Base-by-base conservation (phyloP, 2,329 filamentous ascomycete species). In the Fusarium protoensiforme region DNA sequence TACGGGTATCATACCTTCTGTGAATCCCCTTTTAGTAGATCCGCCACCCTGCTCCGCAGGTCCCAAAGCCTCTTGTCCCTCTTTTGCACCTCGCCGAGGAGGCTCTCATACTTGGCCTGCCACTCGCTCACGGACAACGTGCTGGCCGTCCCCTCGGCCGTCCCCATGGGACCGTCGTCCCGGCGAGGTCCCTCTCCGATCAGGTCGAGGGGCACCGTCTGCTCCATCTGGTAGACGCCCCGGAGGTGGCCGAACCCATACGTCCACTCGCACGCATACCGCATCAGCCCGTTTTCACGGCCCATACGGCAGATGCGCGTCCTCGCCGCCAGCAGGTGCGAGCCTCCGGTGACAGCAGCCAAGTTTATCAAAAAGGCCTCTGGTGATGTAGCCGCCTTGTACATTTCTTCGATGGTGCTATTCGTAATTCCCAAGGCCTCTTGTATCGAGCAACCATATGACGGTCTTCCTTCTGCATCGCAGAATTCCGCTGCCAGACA, bases 361-460 rank as follows among this genome's bases (percentile, higher is more conserved):
- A 91, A 78, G 75, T 91, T 91, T 72, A 90, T 87, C 14, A 92
- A 80, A 72, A 92, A 91, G 0, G 85, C 84, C 75, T 91, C 86
- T 7, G 87, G 85, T 13, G 84, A 87, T 1, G 83, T 80, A 0
- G 89, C 87, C 51, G 86, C 84, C 41, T 83, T 84, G 68, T 86
- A 84, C 68, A 91, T 84, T 61, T 86, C 86, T 62, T 87, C 85
- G 27, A 91, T 82, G n/a, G 87, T 84, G 48, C 85, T 82, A 65
- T 87, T 85, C 58, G 86, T 84, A n/a, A 92, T 83, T 33, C 87
- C 88, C 13, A 83, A 80, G 1, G 87, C 87, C 75, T 92, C 90
- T 7, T 88, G 86, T 48, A 89, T 81, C 31, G 81, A 81, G 48
- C 86, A 87, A 0, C 82, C 75, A 13, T 84, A 80, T 3, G 84